These are phyloP conservation scores for Trifolium subterraneum DNA, from an alignment of 306 rosid species.

Conservation along the genomic window DNA sequence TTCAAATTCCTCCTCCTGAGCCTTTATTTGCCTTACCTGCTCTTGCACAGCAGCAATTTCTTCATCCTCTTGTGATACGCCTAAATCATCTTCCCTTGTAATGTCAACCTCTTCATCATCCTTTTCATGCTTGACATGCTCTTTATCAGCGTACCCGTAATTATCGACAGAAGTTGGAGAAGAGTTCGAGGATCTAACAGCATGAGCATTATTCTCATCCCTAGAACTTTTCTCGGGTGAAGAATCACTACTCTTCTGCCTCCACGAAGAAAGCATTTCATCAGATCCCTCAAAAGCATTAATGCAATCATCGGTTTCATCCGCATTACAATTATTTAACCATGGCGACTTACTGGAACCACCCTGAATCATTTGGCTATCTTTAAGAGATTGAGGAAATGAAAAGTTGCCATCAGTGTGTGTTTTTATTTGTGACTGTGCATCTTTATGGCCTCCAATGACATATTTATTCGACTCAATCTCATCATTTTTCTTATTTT, in stretches of 20 bases:
- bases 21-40: constrained; percentile 96
- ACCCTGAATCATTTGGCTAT: constrained; percentile 59
- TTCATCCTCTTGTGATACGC: constrained; percentile 84
- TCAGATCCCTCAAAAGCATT: constrained; percentile 63
- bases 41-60: constrained; percentile 99
- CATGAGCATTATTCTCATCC: constrained; percentile 71
- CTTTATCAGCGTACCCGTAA: constrained; percentile 81
- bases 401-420: constrained; percentile 75
- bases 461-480: constrained; percentile 71
- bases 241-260: constrained; percentile 76
- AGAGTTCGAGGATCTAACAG: constrained; percentile 67
- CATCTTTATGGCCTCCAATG: constrained; percentile 56
- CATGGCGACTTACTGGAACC: constrained; percentile 66
- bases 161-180: constrained; percentile 81
- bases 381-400: constrained; percentile 77
- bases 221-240: constrained; percentile 75
- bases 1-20: constrained; percentile 97
- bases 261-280: constrained; percentile 72
- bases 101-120: constrained; percentile 65
- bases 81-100: constrained; percentile 80
- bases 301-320: constrained; percentile 62
- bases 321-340: constrained; percentile 66
- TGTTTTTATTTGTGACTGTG: constrained; percentile 54
- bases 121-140: constrained; percentile 69
- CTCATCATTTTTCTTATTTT: constrained; percentile 57